A percentile compares a stretch with the other conserved stretches of the same genome.
Evolutionary conservation across 139 green algal genomes (phyloP).

Genomic region (Chlamydomonas sp.): DNA sequence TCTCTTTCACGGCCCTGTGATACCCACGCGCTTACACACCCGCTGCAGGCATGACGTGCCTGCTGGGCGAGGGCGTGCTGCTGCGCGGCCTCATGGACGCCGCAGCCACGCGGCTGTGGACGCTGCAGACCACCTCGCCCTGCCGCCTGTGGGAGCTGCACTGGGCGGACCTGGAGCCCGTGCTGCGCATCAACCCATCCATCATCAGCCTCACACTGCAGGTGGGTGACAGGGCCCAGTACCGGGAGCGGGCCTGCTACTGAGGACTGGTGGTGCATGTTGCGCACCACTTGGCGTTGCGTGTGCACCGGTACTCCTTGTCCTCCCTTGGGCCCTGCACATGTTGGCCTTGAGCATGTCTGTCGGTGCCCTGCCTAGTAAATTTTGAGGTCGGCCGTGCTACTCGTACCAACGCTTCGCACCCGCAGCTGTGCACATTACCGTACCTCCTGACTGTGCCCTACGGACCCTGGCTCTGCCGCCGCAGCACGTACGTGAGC

Average conservation of each 20-base stretch:
- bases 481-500: slow-evolving; percentile 4
- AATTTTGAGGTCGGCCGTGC: no score
- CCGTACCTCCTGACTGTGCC: not conserved
- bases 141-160: slow-evolving; percentile 35
- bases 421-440: not conserved
- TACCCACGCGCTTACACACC: no score
- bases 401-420: not conserved
- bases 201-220: not conserved
- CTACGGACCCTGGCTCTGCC: no score
- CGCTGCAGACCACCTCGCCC: not conserved
- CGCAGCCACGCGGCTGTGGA: slow-evolving; percentile 11
- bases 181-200: slow-evolving; percentile 11
- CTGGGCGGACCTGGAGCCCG: slow-evolving; percentile 12
- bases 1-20: no score
- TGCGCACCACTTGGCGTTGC: no score
- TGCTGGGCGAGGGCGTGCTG: slow-evolving; percentile 38
- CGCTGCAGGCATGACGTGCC: slow-evolving; percentile 1
- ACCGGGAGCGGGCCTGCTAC: no score
- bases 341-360: no score
- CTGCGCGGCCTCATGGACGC: slow-evolving; percentile 28
- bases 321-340: no score
- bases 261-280: no score
- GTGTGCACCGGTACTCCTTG: no score
- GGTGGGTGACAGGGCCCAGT: not conserved
- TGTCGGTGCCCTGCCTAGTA: no score